Evolutionary conservation across 1,284 basidiomycete species (phyloP).

Genomic region (Chalciporus sp.): DNA sequence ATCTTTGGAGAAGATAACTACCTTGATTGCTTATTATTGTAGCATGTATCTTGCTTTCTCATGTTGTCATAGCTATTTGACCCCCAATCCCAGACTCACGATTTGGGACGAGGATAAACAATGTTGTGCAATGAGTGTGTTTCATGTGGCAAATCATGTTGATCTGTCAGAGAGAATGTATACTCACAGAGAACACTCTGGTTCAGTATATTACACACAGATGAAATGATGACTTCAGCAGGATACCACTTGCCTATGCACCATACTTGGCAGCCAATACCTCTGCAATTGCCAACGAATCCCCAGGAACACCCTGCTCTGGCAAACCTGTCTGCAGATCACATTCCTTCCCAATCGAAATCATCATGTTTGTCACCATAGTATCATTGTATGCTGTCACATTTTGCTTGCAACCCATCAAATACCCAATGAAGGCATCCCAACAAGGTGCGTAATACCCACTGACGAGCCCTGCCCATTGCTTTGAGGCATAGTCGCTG

Average conservation of each 20-base stretch:
- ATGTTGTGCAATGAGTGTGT: too few relatives aligned
- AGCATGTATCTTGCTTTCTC: too few relatives aligned
- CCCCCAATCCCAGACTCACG: too few relatives aligned
- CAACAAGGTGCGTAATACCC: slow-evolving; percentile 42
- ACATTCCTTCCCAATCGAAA: slow-evolving; percentile 40
- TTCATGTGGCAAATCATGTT: too few relatives aligned
- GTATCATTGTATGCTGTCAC: slow-evolving; percentile 35
- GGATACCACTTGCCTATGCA: background rate
- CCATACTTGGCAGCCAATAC: slow-evolving; percentile 19
- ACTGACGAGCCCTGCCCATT: slow-evolving; percentile 45
- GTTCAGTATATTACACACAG: too few relatives aligned
- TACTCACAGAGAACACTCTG: too few relatives aligned
- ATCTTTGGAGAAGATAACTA: too few relatives aligned
- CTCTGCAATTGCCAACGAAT: slow-evolving; percentile 31
- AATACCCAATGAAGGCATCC: slow-evolving; percentile 40
- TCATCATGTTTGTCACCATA: slow-evolving; percentile 27
- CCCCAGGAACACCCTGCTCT: slow-evolving; percentile 25
- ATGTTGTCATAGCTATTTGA: too few relatives aligned
- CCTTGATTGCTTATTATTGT: too few relatives aligned
- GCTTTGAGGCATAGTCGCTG: slow-evolving; percentile 48
- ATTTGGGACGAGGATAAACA: too few relatives aligned
- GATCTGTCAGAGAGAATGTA: too few relatives aligned
- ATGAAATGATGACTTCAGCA: too few relatives aligned
- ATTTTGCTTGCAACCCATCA: slow-evolving; percentile 31
- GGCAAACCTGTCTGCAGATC: slow-evolving; percentile 23